phyloP scores from a whole-genome alignment of 495 filamentous ascomycete species.

The Hyaloscypha variabilis region DNA sequence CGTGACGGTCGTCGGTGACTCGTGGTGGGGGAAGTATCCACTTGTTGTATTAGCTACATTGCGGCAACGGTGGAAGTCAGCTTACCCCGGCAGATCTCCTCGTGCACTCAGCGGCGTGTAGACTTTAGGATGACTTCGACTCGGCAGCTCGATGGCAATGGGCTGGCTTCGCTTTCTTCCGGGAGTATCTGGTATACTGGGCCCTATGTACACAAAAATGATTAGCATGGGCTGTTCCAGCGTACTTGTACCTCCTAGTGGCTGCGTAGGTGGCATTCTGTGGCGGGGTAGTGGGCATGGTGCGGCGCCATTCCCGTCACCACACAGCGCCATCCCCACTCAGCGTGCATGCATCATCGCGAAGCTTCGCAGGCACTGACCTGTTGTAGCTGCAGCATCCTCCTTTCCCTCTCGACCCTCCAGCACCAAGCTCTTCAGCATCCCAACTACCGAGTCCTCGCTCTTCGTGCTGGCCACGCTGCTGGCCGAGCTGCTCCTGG shows the following conservation, averaged over 20 bases:
- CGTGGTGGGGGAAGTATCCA: conserved; percentile 55
- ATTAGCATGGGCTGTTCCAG: neutral
- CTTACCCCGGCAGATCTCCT: conserved; percentile 53
- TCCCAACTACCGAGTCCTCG: conserved; percentile 6
- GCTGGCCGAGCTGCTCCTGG: conserved; percentile 5
- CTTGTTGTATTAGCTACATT: conserved; percentile 32
- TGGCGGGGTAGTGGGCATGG: conserved; percentile 3
- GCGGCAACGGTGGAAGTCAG: neutral
- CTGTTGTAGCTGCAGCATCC: neutral
- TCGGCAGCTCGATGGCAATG: conserved; percentile 49
- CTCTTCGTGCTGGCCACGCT: conserved; percentile 13
- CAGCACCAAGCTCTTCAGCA: neutral
- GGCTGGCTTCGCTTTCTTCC: conserved; percentile 39
- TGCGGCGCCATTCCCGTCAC: conserved; percentile 16
- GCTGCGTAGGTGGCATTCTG: conserved; percentile 12
- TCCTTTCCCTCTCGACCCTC: neutral
- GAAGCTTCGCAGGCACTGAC: neutral
- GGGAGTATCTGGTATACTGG: conserved; percentile 10
- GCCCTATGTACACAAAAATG: neutral
- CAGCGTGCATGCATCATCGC: neutral
- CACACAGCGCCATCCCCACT: neutral
- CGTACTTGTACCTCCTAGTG: neutral
- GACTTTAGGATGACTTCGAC: conserved; percentile 24
- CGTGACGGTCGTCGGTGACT: conserved; percentile 33
- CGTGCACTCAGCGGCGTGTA: conserved; percentile 51